phyloP scores from a whole-genome alignment of 352 stramenopile species.

The Detonula confervacea region DNA sequence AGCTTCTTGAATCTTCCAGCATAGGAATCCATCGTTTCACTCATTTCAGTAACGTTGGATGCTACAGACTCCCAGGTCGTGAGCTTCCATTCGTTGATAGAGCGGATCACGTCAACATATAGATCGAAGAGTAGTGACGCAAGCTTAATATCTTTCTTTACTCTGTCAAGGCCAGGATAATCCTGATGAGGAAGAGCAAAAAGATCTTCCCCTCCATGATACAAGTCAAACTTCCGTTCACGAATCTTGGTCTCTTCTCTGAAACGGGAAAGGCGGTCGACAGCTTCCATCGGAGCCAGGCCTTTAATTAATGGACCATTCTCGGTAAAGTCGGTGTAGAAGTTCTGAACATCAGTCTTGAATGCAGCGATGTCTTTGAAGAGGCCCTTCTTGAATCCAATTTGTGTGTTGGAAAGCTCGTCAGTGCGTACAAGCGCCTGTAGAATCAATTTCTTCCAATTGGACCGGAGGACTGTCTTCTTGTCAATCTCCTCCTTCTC shows the following conservation, averaged over 20 bases:
- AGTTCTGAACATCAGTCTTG: slow-evolving; percentile 94
- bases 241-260: slow-evolving; percentile 98
- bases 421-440: slow-evolving; percentile 93
- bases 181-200: slow-evolving; percentile 95
- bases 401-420: slow-evolving; percentile 95
- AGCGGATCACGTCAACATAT: slow-evolving; percentile 97
- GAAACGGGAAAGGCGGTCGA: slow-evolving; percentile 96
- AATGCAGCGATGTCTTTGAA: slow-evolving; percentile 96
- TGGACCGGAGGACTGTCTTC: slow-evolving; percentile 95
- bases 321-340: slow-evolving; percentile 91
- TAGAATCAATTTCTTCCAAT: slow-evolving; percentile 97
- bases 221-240: slow-evolving; percentile 97
- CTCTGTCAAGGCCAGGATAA: slow-evolving; percentile 96
- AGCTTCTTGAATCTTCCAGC: slow-evolving; percentile 96
- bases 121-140: slow-evolving; percentile 91
- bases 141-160: slow-evolving; percentile 96
- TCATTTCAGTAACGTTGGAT: slow-evolving; percentile 95
- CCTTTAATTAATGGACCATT: slow-evolving; percentile 98
- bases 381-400: slow-evolving; percentile 94
- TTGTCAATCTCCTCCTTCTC: slow-evolving; percentile 99
- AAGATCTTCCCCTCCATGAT: slow-evolving; percentile 94
- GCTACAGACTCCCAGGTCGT: slow-evolving; percentile 94
- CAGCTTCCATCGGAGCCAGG: slow-evolving; percentile 94
- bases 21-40: slow-evolving; percentile 96
- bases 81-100: slow-evolving; percentile 96